Percentiles rank a stretch among this genome's conserved stretches.
Evolutionary conservation across 371 early-diverging fungal species (phyloP).

Genomic region (Syncephalastrum racemosum): DNA sequence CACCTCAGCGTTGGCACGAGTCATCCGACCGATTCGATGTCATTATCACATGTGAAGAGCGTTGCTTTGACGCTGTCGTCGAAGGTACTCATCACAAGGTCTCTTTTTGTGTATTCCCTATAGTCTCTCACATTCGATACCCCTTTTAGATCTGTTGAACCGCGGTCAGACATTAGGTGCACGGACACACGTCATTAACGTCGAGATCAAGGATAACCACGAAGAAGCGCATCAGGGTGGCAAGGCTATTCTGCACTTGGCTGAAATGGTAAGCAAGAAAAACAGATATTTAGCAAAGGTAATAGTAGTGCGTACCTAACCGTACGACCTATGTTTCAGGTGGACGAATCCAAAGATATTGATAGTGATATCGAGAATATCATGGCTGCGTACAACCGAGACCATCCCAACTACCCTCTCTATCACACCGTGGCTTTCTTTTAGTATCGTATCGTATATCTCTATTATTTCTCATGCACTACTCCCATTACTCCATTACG

Average conservation of each 20-base stretch:
- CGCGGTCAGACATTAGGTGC: conserved; percentile 65
- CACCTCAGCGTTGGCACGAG: conserved; percentile 89
- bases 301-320: conserved; percentile 1
- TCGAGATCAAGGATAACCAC: conserved; percentile 95
- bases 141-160: conserved; percentile 61
- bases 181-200: conserved; percentile 93
- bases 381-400: conserved; percentile 70
- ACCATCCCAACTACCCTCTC: conserved; percentile 54
- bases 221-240: conserved; percentile 89
- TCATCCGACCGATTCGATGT: conserved; percentile 81
- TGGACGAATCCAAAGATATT: conserved; percentile 68
- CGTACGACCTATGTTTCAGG: conserved; percentile 34
- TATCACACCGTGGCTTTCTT: conserved; percentile 66
- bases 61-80: conserved; percentile 91
- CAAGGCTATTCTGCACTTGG: conserved; percentile 77
- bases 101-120: not conserved
- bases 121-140: too few relatives aligned
- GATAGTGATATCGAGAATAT: conserved; percentile 84
- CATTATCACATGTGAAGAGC: conserved; percentile 96
- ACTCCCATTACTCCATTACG: too few relatives aligned
- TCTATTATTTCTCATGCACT: too few relatives aligned
- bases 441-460: too few relatives aligned
- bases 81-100: conserved; percentile 62
- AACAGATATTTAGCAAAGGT: too few relatives aligned
- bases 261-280: conserved; percentile 58